Evolutionary conservation across 2,329 filamentous ascomycete genomes (phyloP).

Genomic region (Fusarium subglutinans): DNA sequence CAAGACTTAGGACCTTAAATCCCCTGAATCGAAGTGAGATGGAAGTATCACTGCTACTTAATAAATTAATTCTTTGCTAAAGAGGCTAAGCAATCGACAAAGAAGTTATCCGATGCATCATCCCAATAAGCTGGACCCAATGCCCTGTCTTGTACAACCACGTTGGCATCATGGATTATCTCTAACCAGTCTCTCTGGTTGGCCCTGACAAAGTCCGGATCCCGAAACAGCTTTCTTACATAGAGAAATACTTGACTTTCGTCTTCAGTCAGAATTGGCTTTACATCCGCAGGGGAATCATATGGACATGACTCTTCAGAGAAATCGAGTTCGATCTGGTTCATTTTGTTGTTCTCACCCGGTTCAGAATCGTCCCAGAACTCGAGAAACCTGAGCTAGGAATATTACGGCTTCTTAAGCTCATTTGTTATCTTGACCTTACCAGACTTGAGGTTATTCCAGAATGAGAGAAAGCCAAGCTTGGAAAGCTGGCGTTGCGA

Average conservation of each 20-base stretch:
- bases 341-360: fast-evolving
- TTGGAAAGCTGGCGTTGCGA: neutral
- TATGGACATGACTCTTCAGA: neutral
- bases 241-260: neutral
- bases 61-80: too few species aligned
- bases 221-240: neutral
- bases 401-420: neutral
- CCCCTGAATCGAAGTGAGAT: too few species aligned
- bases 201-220: fast-evolving
- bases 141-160: neutral
- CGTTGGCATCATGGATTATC: neutral
- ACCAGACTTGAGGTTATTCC: neutral
- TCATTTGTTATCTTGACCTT: neutral
- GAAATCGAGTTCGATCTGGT: fast-evolving
- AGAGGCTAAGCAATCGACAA: too few species aligned
- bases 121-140: neutral
- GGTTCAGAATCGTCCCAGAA: fast-evolving
- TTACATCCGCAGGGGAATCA: neutral
- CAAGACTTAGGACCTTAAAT: too few species aligned
- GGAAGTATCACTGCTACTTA: too few species aligned
- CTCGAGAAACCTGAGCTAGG: fast-evolving
- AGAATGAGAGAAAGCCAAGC: neutral
- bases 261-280: neutral
- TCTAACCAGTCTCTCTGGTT: neutral
- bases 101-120: neutral